A percentile compares a stretch with the other conserved stretches of the same genome.
These are phyloP conservation scores for Lachnellula occidentalis DNA, from an alignment of 2,329 filamentous ascomycete species.

Conservation along the genomic window DNA sequence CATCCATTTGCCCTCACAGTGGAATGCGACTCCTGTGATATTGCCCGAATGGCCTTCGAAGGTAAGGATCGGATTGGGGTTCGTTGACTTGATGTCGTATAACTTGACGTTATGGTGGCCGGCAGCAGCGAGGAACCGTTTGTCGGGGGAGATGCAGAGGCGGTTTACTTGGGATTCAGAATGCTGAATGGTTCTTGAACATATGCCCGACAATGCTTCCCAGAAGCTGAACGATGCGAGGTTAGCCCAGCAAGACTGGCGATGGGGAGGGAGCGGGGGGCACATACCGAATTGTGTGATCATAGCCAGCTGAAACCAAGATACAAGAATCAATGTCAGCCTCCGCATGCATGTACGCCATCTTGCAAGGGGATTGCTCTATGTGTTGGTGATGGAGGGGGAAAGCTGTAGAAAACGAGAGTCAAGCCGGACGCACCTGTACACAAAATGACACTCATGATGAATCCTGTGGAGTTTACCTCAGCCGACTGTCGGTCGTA, in stretches of 20 bases:
- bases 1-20: slow-evolving; percentile 99
- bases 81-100: slow-evolving; percentile 98
- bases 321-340: slow-evolving; percentile 22
- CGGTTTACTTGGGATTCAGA: slow-evolving; percentile 98
- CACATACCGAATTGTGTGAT: slow-evolving; percentile 67
- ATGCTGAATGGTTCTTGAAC: slow-evolving; percentile 95
- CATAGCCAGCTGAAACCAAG: slow-evolving; percentile 56
- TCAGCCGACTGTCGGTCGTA: neutral
- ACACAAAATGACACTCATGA: slow-evolving; percentile 25
- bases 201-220: slow-evolving; percentile 97
- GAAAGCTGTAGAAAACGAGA: neutral
- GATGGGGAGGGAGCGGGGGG: neutral
- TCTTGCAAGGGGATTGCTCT: neutral
- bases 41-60: slow-evolving; percentile 97
- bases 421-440: slow-evolving; percentile 18
- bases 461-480: neutral
- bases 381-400: neutral
- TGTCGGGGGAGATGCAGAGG: slow-evolving; percentile 96
- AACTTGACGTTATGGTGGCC: slow-evolving; percentile 86
- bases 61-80: slow-evolving; percentile 84
- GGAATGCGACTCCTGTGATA: slow-evolving; percentile 93
- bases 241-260: slow-evolving; percentile 3
- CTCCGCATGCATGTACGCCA: slow-evolving; percentile 14
- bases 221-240: slow-evolving; percentile 64
- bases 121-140: slow-evolving; percentile 78